phyloP scores from a whole-genome alignment of 2,329 filamentous ascomycete genomes.

The Hymenoscyphus repandus region DNA sequence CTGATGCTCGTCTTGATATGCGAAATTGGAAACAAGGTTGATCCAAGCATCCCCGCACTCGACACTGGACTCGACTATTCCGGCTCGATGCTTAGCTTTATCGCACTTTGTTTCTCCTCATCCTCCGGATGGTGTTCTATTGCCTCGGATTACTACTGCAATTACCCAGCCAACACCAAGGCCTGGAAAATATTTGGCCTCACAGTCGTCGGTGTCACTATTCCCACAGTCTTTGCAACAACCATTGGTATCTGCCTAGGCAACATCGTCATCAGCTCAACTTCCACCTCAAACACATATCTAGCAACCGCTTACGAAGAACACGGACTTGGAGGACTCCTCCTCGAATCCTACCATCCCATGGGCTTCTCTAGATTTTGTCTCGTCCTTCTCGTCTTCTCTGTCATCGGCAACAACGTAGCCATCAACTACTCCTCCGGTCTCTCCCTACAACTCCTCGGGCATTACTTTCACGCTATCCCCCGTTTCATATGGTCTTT shows the following conservation, averaged over 20 bases:
- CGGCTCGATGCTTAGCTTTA: conserved; percentile 28
- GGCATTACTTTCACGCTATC: conserved; percentile 31
- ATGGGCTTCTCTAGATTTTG: conserved; percentile 43
- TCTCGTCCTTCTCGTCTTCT: conserved; percentile 30
- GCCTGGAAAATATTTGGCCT: conserved; percentile 29
- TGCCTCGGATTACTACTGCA: conserved; percentile 30
- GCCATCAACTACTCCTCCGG: conserved; percentile 30
- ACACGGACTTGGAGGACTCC: conserved; percentile 42
- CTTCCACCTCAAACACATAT: conserved; percentile 33
- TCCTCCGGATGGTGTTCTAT: conserved; percentile 30
- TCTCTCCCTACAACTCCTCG: conserved; percentile 27
- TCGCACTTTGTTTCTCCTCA: conserved; percentile 27
- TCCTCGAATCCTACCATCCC: conserved; percentile 41
- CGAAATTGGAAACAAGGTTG: conserved; percentile 39
- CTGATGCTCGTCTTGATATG: conserved; percentile 43
- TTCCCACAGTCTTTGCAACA: conserved; percentile 36
- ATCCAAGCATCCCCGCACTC: conserved; percentile 32
- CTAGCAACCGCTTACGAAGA: conserved; percentile 37
- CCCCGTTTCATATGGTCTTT: conserved; percentile 31
- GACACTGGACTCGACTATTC: conserved; percentile 32
- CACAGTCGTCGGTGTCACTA: conserved; percentile 25
- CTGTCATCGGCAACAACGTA: conserved; percentile 29
- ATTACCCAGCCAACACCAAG: conserved; percentile 29
- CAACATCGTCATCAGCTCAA: conserved; percentile 33
- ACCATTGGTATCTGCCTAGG: conserved; percentile 38